Evolutionary conservation across 805 yeast species (phyloP).

Genomic region (Monosporozyma aerobia): DNA sequence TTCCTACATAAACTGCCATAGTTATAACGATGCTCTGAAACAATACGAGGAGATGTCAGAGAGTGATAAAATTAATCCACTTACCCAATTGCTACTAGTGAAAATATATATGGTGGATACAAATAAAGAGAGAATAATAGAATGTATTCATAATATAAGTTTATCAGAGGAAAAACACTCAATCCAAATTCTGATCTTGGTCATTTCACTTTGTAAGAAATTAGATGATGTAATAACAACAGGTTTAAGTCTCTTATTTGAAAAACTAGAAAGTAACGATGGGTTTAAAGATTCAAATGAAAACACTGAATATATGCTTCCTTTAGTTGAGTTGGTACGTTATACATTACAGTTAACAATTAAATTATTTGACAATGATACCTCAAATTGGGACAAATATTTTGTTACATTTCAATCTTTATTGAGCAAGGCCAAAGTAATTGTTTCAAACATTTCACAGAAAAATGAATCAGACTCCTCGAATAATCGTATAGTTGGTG

Average conservation of each 20-base stretch:
- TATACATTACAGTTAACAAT: conserved; percentile 28
- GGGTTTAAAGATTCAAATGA: background rate
- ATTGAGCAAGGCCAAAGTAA: conserved; percentile 7
- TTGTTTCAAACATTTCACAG: conserved; percentile 8
- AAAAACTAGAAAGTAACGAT: conserved; percentile 13
- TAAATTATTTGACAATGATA: conserved; percentile 16
- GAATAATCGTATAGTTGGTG: conserved; percentile 26
- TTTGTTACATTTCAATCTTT: background rate
- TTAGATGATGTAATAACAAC: conserved; percentile 20
- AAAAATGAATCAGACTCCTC: conserved; percentile 5
- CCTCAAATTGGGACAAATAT: background rate
- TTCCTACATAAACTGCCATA: conserved; percentile 19
- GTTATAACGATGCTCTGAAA: conserved; percentile 15
- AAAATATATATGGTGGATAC: conserved; percentile 13
- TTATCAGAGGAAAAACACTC: conserved; percentile 30
- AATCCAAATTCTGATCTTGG: conserved; percentile 28
- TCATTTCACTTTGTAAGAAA: conserved; percentile 24
- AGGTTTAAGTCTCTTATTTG: conserved; percentile 22
- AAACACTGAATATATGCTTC: conserved; percentile 8
- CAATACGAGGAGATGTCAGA: conserved; percentile 21
- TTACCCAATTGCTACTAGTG: conserved; percentile 30
- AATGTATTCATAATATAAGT: conserved; percentile 28
- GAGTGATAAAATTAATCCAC: conserved; percentile 16
- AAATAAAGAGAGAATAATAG: conserved; percentile 7
- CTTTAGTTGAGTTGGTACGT: conserved; percentile 19